These are phyloP conservation scores for Penicillium malachiteum DNA, from an alignment of 495 filamentous ascomycete genomes.

Conservation along the genomic window DNA sequence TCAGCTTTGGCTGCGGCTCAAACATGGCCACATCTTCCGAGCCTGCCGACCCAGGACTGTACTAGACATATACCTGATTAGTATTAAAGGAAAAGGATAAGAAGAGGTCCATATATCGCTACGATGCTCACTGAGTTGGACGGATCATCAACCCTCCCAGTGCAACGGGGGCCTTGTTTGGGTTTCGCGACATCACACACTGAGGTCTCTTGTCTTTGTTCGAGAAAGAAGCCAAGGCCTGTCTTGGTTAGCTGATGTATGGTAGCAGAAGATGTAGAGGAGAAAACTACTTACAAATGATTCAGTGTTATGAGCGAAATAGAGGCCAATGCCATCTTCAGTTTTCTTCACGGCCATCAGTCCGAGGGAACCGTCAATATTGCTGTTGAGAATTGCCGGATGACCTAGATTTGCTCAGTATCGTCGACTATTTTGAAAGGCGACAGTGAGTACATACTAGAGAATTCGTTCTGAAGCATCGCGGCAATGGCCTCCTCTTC, in stretches of 20 bases:
- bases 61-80: too few species aligned
- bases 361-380: constrained; percentile 75
- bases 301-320: constrained; percentile 91
- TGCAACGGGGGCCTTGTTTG: constrained; percentile 35
- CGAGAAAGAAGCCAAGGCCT: constrained; percentile 84
- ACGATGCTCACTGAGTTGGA: constrained; percentile 16
- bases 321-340: constrained; percentile 65
- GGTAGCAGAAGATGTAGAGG: too few species aligned
- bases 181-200: constrained; percentile 79
- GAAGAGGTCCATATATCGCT: too few species aligned
- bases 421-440: not conserved
- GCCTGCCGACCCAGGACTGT: too few species aligned
- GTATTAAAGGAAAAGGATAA: not conserved
- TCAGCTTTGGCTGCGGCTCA: too few species aligned
- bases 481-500: constrained; percentile 70
- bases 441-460: constrained; percentile 45
- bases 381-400: constrained; percentile 69
- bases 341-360: constrained; percentile 82
- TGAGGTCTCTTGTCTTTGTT: constrained; percentile 66
- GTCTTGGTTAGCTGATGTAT: constrained; percentile 13
- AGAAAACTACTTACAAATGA: constrained; percentile 60
- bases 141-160: constrained; percentile 38
- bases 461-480: constrained; percentile 78
- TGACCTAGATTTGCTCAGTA: constrained; percentile 51
- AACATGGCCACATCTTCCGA: too few species aligned